Conservation (phyloP, 345 rosid genomes). For the Aethionema arabicum region DNA sequence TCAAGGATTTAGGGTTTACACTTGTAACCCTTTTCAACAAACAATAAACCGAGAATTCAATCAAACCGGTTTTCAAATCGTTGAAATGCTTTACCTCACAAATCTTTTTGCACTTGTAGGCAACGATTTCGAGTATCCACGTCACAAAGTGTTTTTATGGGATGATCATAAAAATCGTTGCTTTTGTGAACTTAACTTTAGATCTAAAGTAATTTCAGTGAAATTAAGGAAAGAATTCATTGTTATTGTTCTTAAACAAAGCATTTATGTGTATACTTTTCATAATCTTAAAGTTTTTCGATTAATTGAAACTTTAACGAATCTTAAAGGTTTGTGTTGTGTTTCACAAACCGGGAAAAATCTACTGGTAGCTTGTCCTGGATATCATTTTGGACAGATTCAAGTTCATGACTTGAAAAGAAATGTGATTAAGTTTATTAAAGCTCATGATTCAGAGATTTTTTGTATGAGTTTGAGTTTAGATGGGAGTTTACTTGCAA, state of each 20-base stretch:
- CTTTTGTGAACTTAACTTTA: constrained; percentile 64
- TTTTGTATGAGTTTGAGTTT: constrained; percentile 67
- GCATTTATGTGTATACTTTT: constrained; percentile 62
- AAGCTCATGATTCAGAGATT: constrained; percentile 71
- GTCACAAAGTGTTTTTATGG: constrained; percentile 75
- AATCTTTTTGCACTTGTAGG: constrained; percentile 83
- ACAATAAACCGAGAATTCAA: constrained; percentile 50
- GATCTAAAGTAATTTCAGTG: constrained; percentile 68
- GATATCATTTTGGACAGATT: constrained; percentile 70
- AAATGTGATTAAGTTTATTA: constrained; percentile 53
- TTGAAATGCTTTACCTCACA: constrained; percentile 82
- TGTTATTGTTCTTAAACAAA: constrained; percentile 72
- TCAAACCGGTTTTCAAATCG: constrained; percentile 66
- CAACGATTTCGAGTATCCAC: constrained; percentile 58
- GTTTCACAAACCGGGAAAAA: constrained; percentile 64
- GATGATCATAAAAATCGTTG: constrained; percentile 67
- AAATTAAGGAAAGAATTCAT: constrained; percentile 61
- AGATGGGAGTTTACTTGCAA: constrained; percentile 84
- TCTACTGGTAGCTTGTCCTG: constrained; percentile 76
- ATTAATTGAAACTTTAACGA: constrained; percentile 60
- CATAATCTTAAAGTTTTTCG: constrained; percentile 55
- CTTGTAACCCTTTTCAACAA: constrained; percentile 64
- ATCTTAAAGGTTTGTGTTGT: constrained; percentile 74
- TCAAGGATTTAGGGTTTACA: constrained; percentile 68
- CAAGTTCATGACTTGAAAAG: constrained; percentile 74